phyloP scores from a whole-genome alignment of 2,329 filamentous ascomycete genomes.

The Phyllosticta citriasiana region DNA sequence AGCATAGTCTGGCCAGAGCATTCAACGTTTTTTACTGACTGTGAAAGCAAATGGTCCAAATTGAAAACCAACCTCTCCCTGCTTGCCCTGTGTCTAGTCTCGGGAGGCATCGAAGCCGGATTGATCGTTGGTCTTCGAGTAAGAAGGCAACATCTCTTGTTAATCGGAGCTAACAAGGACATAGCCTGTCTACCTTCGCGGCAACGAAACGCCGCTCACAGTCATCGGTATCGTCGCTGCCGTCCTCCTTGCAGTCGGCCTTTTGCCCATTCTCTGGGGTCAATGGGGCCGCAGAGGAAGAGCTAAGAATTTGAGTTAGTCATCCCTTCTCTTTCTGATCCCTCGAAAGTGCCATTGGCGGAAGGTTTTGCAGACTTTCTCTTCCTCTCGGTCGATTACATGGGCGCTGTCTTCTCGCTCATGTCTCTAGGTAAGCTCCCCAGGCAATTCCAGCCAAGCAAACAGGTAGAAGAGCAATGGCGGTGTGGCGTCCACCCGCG shows the following conservation, averaged over 20 bases:
- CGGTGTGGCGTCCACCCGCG: neutral
- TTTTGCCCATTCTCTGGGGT: slow-evolving; percentile 53
- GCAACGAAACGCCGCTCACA: slow-evolving; percentile 44
- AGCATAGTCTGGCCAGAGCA: neutral
- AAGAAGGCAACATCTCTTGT: neutral
- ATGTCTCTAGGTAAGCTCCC: slow-evolving; percentile 45
- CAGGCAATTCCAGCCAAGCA: no score
- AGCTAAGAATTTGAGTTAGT: slow-evolving; percentile 50
- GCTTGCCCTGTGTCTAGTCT: slow-evolving; percentile 31
- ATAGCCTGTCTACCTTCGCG: slow-evolving; percentile 43
- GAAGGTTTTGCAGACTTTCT: slow-evolving; percentile 34
- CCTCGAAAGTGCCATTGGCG: neutral
- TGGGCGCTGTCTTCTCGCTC: slow-evolving; percentile 54
- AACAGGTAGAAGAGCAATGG: no score
- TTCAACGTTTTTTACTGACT: slow-evolving; percentile 14
- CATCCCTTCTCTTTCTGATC: neutral
- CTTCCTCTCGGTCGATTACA: slow-evolving; percentile 51
- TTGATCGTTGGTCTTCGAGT: slow-evolving; percentile 49
- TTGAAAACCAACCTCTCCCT: slow-evolving; percentile 39
- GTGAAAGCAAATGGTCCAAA: slow-evolving; percentile 34
- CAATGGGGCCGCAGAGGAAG: slow-evolving; percentile 51
- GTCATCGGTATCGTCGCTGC: slow-evolving; percentile 50
- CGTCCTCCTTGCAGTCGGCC: slow-evolving; percentile 45
- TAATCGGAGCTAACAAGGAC: neutral
- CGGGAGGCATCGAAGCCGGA: slow-evolving; percentile 45